Evolutionary conservation across 495 filamentous ascomycete genomes (phyloP).

Genomic region (Hypoxylon lienhwacheense): DNA sequence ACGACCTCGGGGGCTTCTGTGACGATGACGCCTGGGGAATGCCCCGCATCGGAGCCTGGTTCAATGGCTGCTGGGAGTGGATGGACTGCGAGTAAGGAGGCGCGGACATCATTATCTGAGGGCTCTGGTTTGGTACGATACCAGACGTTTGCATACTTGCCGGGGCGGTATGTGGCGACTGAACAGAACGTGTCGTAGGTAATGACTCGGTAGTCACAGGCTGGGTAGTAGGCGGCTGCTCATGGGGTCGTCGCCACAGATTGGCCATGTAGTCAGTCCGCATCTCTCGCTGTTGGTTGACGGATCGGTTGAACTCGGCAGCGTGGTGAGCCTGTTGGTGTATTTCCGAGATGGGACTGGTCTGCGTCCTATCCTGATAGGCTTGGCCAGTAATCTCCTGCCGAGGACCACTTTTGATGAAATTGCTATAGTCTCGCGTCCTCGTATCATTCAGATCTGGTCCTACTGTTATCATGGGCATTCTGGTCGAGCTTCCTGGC

Average conservation of each 20-base stretch:
- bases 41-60: constrained; percentile 55
- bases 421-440: constrained; percentile 76
- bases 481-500: constrained; percentile 65
- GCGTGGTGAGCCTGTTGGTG: constrained; percentile 85
- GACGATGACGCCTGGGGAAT: constrained; percentile 52
- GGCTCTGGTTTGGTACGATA: constrained; percentile 53
- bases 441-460: constrained; percentile 76
- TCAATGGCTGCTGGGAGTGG: constrained; percentile 54
- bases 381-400: constrained; percentile 88
- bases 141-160: constrained; percentile 45
- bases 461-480: constrained; percentile 83
- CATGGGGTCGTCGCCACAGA: constrained; percentile 76
- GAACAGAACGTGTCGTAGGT: constrained; percentile 52
- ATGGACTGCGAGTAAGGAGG: constrained; percentile 55
- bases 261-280: constrained; percentile 75
- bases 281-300: constrained; percentile 73
- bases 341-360: constrained; percentile 79
- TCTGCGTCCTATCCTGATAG: constrained; percentile 84
- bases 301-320: constrained; percentile 83
- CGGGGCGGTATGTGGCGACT: constrained; percentile 52
- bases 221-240: constrained; percentile 62
- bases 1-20: constrained; percentile 51
- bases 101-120: constrained; percentile 60
- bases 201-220: constrained; percentile 50
- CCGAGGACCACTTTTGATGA: constrained; percentile 71